Base-by-base conservation (phyloP, 148 eudicot genomes). In the Heliosperma pusillum region DNA sequence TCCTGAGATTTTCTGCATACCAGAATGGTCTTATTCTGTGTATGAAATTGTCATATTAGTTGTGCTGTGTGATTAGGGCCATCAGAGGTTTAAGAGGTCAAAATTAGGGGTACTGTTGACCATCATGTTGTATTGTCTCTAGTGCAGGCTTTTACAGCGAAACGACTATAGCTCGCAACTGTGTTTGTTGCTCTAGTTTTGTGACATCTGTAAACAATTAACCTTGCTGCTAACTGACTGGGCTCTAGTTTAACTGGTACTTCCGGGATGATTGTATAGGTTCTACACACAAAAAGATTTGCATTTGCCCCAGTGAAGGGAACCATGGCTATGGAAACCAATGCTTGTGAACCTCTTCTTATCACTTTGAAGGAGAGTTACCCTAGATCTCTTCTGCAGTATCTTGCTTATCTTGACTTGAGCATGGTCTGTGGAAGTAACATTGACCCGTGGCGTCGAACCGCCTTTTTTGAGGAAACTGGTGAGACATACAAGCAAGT, bases 401-500 rank as follows among this genome's bases (percentile, higher is more conserved):
- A 90, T 84, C 92, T 90, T 82, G 97, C 97, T 22, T 90, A 92
- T 77, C 89, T 95, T 75, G 99, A 95, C 85, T 86, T 95, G 20
- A 82, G 85, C 61, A 92, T 92, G 97, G 89, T 95, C 33, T 92
- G 97, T 89, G 94, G 90, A 69, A 87, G 86, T 62, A 90, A 92
- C 77, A 86, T 87, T 70, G 94, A 95, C 66, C 83, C 84, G 4
- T 92, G 99, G 97, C 89, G 97, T 44, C 91, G 97, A 55, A 92
- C 93, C 77, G 97, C 98, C 21, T 90, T 95, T 76, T 95, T 86
- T 72, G 97, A 92, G 77, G 97, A 95, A 83, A 90, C 88, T 74
- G 97, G 97, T 69, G 98, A 86, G 63, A 89, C 96, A 58, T 95
- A 95, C 82, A 95, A 84, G 86, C 88, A 89, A 83, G 90, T 92